Percentiles rank a stretch among this genome's conserved stretches.
These are phyloP conservation scores for Talaromyces amestolkiae DNA, from an alignment of 2,329 filamentous ascomycete genomes.

Conservation along the genomic window DNA sequence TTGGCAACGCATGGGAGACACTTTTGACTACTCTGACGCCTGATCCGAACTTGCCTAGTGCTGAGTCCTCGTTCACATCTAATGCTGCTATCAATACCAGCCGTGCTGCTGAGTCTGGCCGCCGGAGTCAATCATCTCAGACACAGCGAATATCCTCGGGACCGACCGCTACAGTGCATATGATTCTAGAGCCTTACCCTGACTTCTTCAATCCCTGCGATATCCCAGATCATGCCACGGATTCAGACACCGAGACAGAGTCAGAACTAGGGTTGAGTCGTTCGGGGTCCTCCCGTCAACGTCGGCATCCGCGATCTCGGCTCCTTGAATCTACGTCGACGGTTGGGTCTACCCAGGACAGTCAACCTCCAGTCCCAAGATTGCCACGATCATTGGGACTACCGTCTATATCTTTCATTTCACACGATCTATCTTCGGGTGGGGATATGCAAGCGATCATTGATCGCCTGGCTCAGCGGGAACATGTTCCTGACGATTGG, in stretches of 20 bases:
- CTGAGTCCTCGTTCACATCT: slow-evolving; percentile 80
- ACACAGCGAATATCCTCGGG: slow-evolving; percentile 32
- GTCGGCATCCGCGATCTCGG: slow-evolving; percentile 4
- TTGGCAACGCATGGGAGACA: slow-evolving; percentile 70
- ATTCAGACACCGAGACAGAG: slow-evolving; percentile 34
- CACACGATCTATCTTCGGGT: slow-evolving; percentile 29
- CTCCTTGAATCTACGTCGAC: slow-evolving; percentile 27
- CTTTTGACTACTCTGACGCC: slow-evolving; percentile 77
- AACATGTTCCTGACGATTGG: slow-evolving; percentile 79
- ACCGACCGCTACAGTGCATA: slow-evolving; percentile 24
- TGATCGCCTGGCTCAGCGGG: slow-evolving; percentile 64
- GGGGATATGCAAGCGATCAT: slow-evolving; percentile 67
- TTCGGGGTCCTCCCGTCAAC: slow-evolving; percentile 16
- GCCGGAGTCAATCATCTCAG: slow-evolving; percentile 46
- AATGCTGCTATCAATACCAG: slow-evolving; percentile 30
- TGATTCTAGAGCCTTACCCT: slow-evolving; percentile 35
- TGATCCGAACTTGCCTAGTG: slow-evolving; percentile 75
- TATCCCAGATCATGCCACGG: slow-evolving; percentile 35
- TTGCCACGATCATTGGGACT: slow-evolving; percentile 20
- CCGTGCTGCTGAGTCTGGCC: slow-evolving; percentile 32
- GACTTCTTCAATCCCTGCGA: slow-evolving; percentile 40
- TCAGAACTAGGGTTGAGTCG: slow-evolving; percentile 18
- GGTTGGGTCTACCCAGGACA: slow-evolving; percentile 34
- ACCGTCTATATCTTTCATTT: slow-evolving; percentile 33
- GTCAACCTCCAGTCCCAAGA: slow-evolving; percentile 28